Percentiles rank a stretch among this genome's conserved stretches.
phyloP scores from a whole-genome alignment of 23 red algal genomes.

The Pyropia haitanensis region DNA sequence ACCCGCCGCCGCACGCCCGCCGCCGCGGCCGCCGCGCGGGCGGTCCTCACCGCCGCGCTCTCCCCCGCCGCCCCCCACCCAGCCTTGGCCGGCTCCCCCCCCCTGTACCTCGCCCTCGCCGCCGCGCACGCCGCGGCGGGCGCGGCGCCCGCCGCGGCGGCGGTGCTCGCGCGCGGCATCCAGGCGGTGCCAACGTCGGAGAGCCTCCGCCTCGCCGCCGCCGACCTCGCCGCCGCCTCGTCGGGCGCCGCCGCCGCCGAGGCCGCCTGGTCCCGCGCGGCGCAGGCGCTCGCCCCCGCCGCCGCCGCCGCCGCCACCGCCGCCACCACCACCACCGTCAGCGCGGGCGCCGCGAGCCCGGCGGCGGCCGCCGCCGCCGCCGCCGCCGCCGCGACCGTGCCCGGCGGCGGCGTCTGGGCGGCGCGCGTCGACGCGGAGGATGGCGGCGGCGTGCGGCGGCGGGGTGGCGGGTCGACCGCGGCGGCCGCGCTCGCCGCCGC shows the following conservation, averaged over 20 bases:
- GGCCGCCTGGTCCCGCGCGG: not conserved
- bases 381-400: conserved; percentile 13
- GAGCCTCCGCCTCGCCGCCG: not conserved
- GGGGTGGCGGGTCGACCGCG: conserved; percentile 5
- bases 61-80: too few species aligned
- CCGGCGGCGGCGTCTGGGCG: conserved; percentile 51
- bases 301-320: not conserved
- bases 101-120: not conserved
- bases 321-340: not conserved
- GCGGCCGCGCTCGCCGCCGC: conserved; percentile 39
- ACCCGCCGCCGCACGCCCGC: conserved; percentile 10
- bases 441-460: conserved; percentile 1
- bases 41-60: not conserved
- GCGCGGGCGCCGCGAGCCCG: not conserved
- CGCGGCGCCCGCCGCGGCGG: not conserved
- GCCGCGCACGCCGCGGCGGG: not conserved
- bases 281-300: too few species aligned
- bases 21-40: not conserved
- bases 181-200: conserved; percentile 21
- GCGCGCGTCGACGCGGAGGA: conserved; percentile 26
- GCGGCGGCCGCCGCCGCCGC: conserved; percentile 8
- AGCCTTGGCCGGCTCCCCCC: too few species aligned
- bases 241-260: too few species aligned
- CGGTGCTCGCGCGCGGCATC: conserved; percentile 12
- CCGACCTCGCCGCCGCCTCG: not conserved